A percentile compares a stretch with the other conserved stretches of the same genome.
phyloP scores from a whole-genome alignment of 306 rosid genomes.

The Styphnolobium japonicum region DNA sequence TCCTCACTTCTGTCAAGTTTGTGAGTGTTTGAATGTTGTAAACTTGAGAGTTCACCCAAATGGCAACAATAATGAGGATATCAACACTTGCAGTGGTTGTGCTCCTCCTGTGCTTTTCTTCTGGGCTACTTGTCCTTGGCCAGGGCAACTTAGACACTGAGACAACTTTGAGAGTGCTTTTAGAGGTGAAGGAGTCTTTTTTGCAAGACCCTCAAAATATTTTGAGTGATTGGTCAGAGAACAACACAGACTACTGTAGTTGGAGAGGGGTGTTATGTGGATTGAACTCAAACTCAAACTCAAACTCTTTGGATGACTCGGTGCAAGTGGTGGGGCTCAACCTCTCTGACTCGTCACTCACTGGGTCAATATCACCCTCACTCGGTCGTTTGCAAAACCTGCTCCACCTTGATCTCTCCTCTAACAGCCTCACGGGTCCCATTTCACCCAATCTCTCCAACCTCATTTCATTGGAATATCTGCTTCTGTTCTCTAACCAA shows the following conservation, averaged over 20 bases:
- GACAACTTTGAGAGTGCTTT: slow-evolving; percentile 52
- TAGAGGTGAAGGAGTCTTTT: slow-evolving; percentile 70
- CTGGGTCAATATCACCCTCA: slow-evolving; percentile 64
- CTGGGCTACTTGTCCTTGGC: slow-evolving; percentile 30
- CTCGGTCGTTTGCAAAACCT: slow-evolving; percentile 62
- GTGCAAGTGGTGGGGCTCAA: slow-evolving; percentile 59
- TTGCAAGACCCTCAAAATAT: slow-evolving; percentile 56
- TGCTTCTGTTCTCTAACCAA: slow-evolving; percentile 74
- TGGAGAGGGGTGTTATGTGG: slow-evolving; percentile 82
- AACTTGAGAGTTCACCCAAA: background rate
- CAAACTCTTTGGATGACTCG: slow-evolving; percentile 37
- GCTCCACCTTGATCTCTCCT: slow-evolving; percentile 75
- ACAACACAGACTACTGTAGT: slow-evolving; percentile 55
- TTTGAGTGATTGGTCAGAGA: slow-evolving; percentile 66
- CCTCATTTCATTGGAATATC: slow-evolving; percentile 61
- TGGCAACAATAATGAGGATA: slow-evolving; percentile 18
- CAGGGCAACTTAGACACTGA: slow-evolving; percentile 29
- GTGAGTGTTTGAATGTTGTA: slow-evolving; percentile 4
- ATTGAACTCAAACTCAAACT: slow-evolving; percentile 1
- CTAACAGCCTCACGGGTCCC: slow-evolving; percentile 72
- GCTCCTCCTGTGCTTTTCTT: slow-evolving; percentile 23
- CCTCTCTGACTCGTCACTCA: slow-evolving; percentile 85
- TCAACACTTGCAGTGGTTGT: slow-evolving; percentile 12
- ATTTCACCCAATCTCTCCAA: slow-evolving; percentile 74
- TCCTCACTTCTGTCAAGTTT: background rate